A percentile compares a stretch with the other conserved stretches of the same genome.
phyloP scores from a whole-genome alignment of 345 rosid species.

The Eutrema japonicum region DNA sequence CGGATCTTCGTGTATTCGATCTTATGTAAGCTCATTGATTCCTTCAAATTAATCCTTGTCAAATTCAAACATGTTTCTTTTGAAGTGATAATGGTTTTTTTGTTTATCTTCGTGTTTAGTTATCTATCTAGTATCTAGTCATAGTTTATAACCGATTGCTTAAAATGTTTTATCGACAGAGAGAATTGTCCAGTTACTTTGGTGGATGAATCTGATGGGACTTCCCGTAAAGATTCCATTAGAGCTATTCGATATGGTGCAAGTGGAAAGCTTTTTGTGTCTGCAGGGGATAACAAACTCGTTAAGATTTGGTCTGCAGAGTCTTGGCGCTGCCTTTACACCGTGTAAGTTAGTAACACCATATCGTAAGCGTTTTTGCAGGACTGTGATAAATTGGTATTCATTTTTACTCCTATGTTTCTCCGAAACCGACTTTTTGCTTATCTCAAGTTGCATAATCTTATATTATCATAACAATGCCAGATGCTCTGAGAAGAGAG shows the following conservation, averaged over 20 bases:
- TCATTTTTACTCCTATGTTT: background rate
- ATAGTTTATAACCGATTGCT: background rate
- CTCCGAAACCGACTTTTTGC: background rate
- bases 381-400: background rate
- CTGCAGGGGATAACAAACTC: conserved; percentile 92
- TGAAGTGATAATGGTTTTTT: background rate
- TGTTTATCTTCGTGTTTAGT: background rate
- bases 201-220: conserved; percentile 63
- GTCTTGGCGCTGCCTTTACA: conserved; percentile 71
- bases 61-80: background rate
- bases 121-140: too few species aligned
- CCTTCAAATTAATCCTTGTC: background rate
- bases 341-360: conserved; percentile 58
- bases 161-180: conserved; percentile 47
- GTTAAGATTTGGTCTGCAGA: conserved; percentile 88
- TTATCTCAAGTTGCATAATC: background rate
- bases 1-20: conserved; percentile 85
- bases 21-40: conserved; percentile 53
- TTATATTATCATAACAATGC: background rate
- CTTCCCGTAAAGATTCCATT: conserved; percentile 71
- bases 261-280: conserved; percentile 73
- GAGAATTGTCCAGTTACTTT: conserved; percentile 53
- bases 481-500: conserved; percentile 93
- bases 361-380: background rate
- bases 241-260: conserved; percentile 77